Evolutionary conservation across 108 stramenopile genomes (phyloP).

Genomic region (Nitzschia putrida): DNA sequence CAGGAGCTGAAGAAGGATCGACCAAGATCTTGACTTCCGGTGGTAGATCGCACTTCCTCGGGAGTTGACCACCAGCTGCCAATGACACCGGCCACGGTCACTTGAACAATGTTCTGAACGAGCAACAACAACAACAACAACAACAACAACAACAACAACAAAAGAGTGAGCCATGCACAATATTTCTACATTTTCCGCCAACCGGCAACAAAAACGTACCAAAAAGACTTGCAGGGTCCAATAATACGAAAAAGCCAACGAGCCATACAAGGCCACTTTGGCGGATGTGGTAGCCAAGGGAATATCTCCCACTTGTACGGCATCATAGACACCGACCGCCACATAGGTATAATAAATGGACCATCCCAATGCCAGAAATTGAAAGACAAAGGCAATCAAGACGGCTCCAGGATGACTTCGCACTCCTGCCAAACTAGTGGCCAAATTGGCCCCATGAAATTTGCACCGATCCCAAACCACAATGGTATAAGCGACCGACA

Average conservation of each 20-base stretch:
- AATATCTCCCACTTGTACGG: slow-evolving; percentile 56
- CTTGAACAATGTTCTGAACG: slow-evolving; percentile 87
- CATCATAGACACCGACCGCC: slow-evolving; percentile 75
- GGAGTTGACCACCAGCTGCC: slow-evolving; percentile 88
- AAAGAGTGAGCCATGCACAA: slow-evolving; percentile 1
- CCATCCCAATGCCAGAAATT: slow-evolving; percentile 66
- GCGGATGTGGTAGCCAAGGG: slow-evolving; percentile 24
- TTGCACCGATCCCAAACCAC: slow-evolving; percentile 82
- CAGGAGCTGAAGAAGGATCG: slow-evolving; percentile 53
- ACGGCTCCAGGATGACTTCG: slow-evolving; percentile 64
- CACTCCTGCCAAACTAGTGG: slow-evolving; percentile 62
- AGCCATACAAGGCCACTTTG: slow-evolving; percentile 34
- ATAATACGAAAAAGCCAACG: slow-evolving; percentile 72
- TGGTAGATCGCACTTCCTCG: slow-evolving; percentile 20
- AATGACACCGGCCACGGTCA: slow-evolving; percentile 82
- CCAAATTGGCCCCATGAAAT: slow-evolving; percentile 74
- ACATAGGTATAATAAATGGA: slow-evolving; percentile 74
- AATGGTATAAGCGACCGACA: slow-evolving; percentile 76
- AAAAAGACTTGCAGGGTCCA: slow-evolving; percentile 83
- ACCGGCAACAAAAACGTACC: slow-evolving; percentile 53
- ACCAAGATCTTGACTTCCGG: slow-evolving; percentile 33
- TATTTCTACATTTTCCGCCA: neutral
- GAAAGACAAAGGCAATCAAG: slow-evolving; percentile 66
- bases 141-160: slow-evolving; percentile 2
- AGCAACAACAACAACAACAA: slow-evolving; percentile 1